phyloP scores from a whole-genome alignment of 768 basidiomycete species.

The Kwoniella pini region DNA sequence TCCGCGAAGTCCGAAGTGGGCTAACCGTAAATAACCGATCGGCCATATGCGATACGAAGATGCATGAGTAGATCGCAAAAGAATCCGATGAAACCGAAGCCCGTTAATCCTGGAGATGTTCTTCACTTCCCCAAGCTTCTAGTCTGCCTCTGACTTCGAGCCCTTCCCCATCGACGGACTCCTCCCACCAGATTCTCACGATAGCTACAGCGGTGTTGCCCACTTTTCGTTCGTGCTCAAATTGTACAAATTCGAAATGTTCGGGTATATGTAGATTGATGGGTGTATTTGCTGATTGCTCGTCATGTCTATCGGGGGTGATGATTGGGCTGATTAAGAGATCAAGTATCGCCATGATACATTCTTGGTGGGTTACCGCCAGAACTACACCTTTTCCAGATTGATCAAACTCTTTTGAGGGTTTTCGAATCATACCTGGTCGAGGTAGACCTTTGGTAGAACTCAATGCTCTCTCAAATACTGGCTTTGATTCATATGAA shows the following conservation, averaged over 20 bases:
- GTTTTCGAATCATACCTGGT: slow-evolving; percentile 6
- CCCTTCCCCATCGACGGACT: slow-evolving; percentile 8
- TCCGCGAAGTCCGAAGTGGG: too few relatives aligned
- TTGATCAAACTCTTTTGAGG: not conserved
- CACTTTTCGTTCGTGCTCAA: slow-evolving; percentile 1
- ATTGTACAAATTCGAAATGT: not conserved
- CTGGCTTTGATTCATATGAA: not conserved
- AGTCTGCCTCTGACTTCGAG: slow-evolving; percentile 27
- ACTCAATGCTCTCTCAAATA: slow-evolving; percentile 6
- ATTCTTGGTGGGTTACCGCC: slow-evolving; percentile 33
- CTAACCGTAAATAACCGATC: too few relatives aligned
- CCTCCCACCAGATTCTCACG: slow-evolving; percentile 37
- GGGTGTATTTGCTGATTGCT: not conserved
- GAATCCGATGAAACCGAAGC: too few relatives aligned
- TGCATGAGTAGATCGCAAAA: too few relatives aligned
- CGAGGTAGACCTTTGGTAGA: slow-evolving; percentile 6
- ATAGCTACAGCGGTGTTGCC: slow-evolving; percentile 32
- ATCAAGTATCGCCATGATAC: slow-evolving; percentile 20
- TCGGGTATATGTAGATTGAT: slow-evolving; percentile 30
- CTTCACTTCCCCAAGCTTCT: slow-evolving; percentile 33
- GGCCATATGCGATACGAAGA: too few relatives aligned
- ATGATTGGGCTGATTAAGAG: slow-evolving; percentile 13
- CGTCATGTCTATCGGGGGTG: not conserved
- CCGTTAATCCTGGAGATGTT: slow-evolving; percentile 18
- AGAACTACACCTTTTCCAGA: slow-evolving; percentile 21